Base-by-base conservation (phyloP, 179 eudicot species). In the Gypsophila paniculata region DNA sequence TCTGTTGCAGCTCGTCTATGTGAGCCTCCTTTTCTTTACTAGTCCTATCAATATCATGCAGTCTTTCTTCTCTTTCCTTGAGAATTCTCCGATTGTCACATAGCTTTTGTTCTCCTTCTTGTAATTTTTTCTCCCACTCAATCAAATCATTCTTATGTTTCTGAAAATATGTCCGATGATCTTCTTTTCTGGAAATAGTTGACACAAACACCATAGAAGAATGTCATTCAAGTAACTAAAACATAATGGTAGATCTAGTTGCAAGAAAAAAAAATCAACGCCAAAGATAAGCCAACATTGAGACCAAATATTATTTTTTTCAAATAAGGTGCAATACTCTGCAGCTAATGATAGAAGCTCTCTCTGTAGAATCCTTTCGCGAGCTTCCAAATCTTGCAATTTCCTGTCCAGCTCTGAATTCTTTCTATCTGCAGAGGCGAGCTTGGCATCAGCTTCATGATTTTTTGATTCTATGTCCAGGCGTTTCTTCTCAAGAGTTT, bases 111-210 rank as follows among this genome's bases (percentile, higher is more conserved):
- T 95, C 97, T 23, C 80, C 82, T 72, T 88, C 96, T 73, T 92
- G 96, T 68, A 95, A 78, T 62, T 86, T 90, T 71, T 76, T 87
- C 81, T 92, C 99, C 99, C 96, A 88, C 44, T 86, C 89, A 38
- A 67, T 68, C 76, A 92, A 48, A 78, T 88, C 99, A 68, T 87
- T 80, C 78, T 86, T 92, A 66, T 90, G 88, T 78, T 83, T 92
- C 49, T 72, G 75, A 38, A 79, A 69, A 65, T 76, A 75, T 25
- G 82, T 76, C 67, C 88, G 93, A 74, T 90, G 96, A 15, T 85
- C 84, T 73, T 86, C 88, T 69, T 78, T 81, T 82, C 99, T 95
- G 70, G 36, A 73, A 68, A 68, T 7, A 8, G 13, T 72, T 7
- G 52, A 71, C 55, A 81, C 22, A 74, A 11, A 66, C 34, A 52